These are phyloP conservation scores for Pseudoscleropodium purum DNA, from an alignment of 225 moss, liverwort and hornwort species.

Conservation along the genomic window DNA sequence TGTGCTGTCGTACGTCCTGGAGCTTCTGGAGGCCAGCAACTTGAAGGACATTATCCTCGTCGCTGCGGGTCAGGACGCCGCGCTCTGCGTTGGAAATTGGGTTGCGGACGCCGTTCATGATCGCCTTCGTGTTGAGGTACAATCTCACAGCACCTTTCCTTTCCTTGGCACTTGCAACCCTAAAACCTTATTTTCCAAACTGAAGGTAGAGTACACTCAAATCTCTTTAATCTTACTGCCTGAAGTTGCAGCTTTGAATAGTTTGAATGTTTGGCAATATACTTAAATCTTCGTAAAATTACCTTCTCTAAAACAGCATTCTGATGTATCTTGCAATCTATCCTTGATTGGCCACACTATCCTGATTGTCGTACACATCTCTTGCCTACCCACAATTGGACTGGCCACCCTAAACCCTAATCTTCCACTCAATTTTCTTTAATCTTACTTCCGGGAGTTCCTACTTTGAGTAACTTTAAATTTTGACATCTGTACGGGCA, in stretches of 20 bases:
- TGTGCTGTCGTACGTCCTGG: constrained; percentile 71
- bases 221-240: not conserved
- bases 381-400: not conserved
- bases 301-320: not conserved
- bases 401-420: not conserved
- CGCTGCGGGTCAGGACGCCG: constrained; percentile 71
- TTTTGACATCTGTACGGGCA: not conserved
- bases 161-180: not conserved
- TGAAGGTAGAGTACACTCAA: not conserved
- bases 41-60: constrained; percentile 85
- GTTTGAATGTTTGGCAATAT: not conserved
- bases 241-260: not conserved
- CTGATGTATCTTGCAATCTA: not conserved
- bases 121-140: constrained; percentile 63
- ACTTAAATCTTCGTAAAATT: not conserved
- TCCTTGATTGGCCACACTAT: not conserved
- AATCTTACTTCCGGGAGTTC: not conserved
- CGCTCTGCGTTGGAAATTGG: constrained; percentile 69
- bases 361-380: not conserved
- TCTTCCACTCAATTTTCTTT: not conserved
- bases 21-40: constrained; percentile 80
- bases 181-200: not conserved
- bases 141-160: not conserved
- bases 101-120: constrained; percentile 77
- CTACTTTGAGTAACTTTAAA: not conserved